Evolutionary conservation across 306 rosid species (phyloP).

Genomic region (Fragaria nilgerrensis): DNA sequence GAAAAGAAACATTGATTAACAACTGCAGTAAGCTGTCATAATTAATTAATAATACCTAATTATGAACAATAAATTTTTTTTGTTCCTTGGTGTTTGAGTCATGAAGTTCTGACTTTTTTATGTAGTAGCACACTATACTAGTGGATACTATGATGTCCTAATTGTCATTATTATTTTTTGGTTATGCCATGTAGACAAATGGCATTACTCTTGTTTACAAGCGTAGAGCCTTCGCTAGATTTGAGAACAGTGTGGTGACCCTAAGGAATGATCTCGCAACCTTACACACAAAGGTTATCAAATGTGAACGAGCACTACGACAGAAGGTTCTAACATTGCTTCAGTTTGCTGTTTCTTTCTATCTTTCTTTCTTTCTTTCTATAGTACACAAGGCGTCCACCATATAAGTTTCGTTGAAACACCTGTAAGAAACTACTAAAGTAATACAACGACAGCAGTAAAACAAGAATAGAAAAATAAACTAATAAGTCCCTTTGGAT

Average conservation of each 20-base stretch:
- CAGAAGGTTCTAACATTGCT: not conserved
- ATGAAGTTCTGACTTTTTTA: not conserved
- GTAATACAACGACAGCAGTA: not conserved
- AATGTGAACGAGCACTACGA: not conserved
- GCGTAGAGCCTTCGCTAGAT: not conserved
- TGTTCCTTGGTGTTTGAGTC: not conserved
- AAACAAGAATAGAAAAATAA: not conserved
- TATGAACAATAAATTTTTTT: not conserved
- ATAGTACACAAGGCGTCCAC: not conserved
- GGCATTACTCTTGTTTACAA: conserved; percentile 4
- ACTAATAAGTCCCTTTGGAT: not conserved
- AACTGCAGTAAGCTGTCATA: not conserved
- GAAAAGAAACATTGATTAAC: not conserved
- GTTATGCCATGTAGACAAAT: not conserved
- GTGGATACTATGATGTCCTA: not conserved
- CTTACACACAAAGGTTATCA: not conserved
- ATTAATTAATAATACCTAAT: not conserved
- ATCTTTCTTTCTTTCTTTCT: not conserved
- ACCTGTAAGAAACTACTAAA: not conserved
- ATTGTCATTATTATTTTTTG: not conserved
- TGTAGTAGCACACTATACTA: not conserved
- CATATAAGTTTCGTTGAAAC: not conserved
- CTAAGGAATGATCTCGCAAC: not conserved
- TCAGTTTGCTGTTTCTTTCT: not conserved
- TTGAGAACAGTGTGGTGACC: not conserved